Percentiles rank a stretch among this genome's conserved stretches.
These are phyloP conservation scores for Aspergillus sclerotiicarbonarius DNA, from an alignment of 495 filamentous ascomycete genomes.

Conservation along the genomic window DNA sequence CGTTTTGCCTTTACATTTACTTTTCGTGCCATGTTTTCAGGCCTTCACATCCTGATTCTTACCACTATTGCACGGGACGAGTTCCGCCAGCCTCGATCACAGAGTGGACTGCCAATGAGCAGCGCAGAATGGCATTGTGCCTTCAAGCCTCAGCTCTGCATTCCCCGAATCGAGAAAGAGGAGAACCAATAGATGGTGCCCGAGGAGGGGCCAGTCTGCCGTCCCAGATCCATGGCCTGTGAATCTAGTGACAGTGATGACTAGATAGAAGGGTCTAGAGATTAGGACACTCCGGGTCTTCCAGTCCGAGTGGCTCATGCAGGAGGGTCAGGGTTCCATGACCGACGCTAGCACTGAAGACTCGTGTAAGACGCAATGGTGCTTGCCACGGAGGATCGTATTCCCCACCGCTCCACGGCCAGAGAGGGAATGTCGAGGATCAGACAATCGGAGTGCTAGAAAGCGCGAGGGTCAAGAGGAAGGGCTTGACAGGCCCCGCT, in stretches of 20 bases:
- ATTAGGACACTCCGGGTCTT: slow-evolving; percentile 7
- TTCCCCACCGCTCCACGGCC: slow-evolving; percentile 15
- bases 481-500: slow-evolving; percentile 12
- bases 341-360: slow-evolving; percentile 14
- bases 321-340: slow-evolving; percentile 11
- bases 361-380: slow-evolving; percentile 13
- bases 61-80: slow-evolving; percentile 9
- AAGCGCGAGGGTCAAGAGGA: slow-evolving; percentile 5
- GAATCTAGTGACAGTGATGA: slow-evolving; percentile 8
- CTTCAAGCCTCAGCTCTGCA: slow-evolving; percentile 16
- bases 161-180: slow-evolving; percentile 17
- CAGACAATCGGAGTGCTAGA: slow-evolving; percentile 13
- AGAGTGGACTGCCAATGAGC: slow-evolving; percentile 22
- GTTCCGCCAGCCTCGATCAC: slow-evolving; percentile 10
- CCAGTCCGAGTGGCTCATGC: slow-evolving; percentile 13
- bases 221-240: slow-evolving; percentile 11
- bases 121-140: slow-evolving; percentile 13
- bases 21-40: neutral
- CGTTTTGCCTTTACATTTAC: slow-evolving; percentile 7
- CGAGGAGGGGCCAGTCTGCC: slow-evolving; percentile 4
- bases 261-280: slow-evolving; percentile 14
- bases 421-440: slow-evolving; percentile 11
- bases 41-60: slow-evolving; percentile 2
- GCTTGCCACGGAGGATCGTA: slow-evolving; percentile 19
- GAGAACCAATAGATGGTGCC: slow-evolving; percentile 18